Percentiles rank a stretch among this genome's conserved stretches.
Evolutionary conservation across 768 basidiomycete genomes (phyloP).

Genomic region (Leccinum sublutescens): DNA sequence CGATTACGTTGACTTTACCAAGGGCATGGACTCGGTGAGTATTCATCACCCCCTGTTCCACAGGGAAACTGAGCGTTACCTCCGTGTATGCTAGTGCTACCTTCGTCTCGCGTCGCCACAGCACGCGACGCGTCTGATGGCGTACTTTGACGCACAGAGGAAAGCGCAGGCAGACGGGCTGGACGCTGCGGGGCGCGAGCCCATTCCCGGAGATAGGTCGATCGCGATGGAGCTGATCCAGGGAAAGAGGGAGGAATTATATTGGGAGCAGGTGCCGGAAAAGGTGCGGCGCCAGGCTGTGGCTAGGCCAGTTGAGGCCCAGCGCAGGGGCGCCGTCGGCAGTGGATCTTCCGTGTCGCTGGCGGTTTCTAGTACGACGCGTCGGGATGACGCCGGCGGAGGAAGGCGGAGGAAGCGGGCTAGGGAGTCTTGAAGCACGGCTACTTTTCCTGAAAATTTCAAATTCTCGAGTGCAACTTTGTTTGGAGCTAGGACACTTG

Average conservation of each 20-base stretch:
- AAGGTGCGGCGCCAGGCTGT: constrained; percentile 66
- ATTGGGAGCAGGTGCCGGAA: constrained; percentile 80
- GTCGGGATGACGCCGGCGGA: neutral
- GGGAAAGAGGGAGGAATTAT: constrained; percentile 66
- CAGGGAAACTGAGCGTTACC: neutral
- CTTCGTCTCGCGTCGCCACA: constrained; percentile 59
- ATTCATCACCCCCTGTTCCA: neutral
- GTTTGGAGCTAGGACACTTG: no score
- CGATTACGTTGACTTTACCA: constrained; percentile 79
- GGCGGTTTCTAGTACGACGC: neutral
- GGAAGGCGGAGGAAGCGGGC: constrained; percentile 18
- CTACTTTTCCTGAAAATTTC: neutral
- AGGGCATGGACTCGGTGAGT: constrained; percentile 67
- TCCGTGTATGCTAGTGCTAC: constrained; percentile 53
- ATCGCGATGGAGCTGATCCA: constrained; percentile 55
- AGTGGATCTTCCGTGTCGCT: neutral
- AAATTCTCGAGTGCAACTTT: neutral
- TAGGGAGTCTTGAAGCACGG: constrained; percentile 5
- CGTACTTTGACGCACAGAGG: constrained; percentile 39
- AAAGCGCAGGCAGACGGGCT: constrained; percentile 50
- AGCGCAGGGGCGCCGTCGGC: neutral
- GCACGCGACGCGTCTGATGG: constrained; percentile 44
- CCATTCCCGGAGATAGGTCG: constrained; percentile 18
- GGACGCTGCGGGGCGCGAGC: constrained; percentile 46
- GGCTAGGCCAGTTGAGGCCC: constrained; percentile 36